Base-by-base conservation (phyloP, 2,329 filamentous ascomycete species). In the Colletotrichum gigasporum region DNA sequence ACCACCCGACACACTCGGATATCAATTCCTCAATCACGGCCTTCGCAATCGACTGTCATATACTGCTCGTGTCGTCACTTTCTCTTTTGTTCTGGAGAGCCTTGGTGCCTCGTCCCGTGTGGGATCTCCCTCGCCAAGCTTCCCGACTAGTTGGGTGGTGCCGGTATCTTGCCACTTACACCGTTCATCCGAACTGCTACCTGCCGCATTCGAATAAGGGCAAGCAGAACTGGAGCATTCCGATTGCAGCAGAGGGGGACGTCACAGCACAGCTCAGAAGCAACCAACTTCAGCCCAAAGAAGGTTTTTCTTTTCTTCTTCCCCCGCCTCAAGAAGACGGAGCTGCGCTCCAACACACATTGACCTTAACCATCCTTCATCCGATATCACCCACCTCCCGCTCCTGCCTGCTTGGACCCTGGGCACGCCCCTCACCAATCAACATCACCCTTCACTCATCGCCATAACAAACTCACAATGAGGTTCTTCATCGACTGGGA, bases 401-500 rank as follows among this genome's bases (percentile, higher is more conserved):
- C 32, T 18, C 10, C 30, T 39, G 20, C 30, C 47, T 18, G 24
- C 18, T 47, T 20, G n/a, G 20, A 51, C 32, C 12, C 5, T 48
- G 39, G 48, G 44, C 45, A 53, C 34, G 20, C 22, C 35, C 18
- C 34, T 34, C n/a, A 26, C 28, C 18, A 39, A 26, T 24, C 28
- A 39, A 24, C 35, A 39, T 5, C 8, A 41, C 10, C 4, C n/a
- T 50, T 35, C 20, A 16, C 4, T 5, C 34, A 9, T 20, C n/a
- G 14, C 16, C 20, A 30, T 34, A 18, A 22, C 9, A 22, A 3
- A 30, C 30, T 39, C 37, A 54, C 68, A 50, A 78, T 76, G 72
- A 74, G 72, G 37, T 92, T 93, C 76, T 93, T 91, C 77, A 72
- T 82, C 41, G 83, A 80, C 51, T 97, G 93, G 94, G 81, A 86